Evolutionary conservation across 2,329 filamentous ascomycete species (phyloP).

Genomic region (Remersonia thermophila): DNA sequence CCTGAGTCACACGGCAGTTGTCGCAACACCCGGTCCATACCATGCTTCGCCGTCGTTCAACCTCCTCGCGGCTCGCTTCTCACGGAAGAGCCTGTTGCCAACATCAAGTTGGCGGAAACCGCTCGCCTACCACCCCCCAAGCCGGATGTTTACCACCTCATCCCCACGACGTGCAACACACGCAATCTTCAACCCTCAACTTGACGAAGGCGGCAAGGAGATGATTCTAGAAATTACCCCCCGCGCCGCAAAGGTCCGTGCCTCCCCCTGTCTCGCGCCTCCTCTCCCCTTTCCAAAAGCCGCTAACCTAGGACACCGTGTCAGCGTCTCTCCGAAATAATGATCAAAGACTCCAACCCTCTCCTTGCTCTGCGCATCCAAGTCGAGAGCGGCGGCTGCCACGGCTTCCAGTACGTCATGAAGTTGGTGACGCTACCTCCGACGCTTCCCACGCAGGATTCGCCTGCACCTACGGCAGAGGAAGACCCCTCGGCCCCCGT

Average conservation of each 20-base stretch:
- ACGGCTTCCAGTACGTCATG: constrained; percentile 97
- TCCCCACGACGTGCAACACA: constrained; percentile 29
- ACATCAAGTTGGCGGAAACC: too few species aligned
- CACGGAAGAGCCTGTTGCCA: too few species aligned
- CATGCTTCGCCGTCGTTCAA: too few species aligned
- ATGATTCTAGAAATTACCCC: constrained; percentile 77
- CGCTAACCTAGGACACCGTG: constrained; percentile 2
- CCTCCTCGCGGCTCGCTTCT: too few species aligned
- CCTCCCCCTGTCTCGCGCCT: too few species aligned
- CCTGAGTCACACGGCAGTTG: constrained; percentile 8
- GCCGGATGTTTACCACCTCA: constrained; percentile 27
- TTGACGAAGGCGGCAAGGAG: constrained; percentile 71
- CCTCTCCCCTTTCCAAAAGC: neutral
- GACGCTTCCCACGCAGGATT: constrained; percentile 15
- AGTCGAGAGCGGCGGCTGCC: constrained; percentile 88
- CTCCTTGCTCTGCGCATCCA: constrained; percentile 78
- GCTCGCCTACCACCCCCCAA: neutral
- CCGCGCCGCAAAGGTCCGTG: constrained; percentile 61
- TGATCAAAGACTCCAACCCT: constrained; percentile 59
- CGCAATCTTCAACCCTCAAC: constrained; percentile 56
- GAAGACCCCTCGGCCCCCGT: constrained; percentile 23
- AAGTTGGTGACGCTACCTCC: constrained; percentile 55
- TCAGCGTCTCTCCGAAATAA: constrained; percentile 68
- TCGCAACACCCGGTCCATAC: neutral
- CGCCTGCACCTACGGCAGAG: constrained; percentile 15